Evolutionary conservation across 371 early-diverging fungal genomes (phyloP), one percentile per base, ranked within the genome.

Genomic region (Basidiobolus meristosporus): DNA sequence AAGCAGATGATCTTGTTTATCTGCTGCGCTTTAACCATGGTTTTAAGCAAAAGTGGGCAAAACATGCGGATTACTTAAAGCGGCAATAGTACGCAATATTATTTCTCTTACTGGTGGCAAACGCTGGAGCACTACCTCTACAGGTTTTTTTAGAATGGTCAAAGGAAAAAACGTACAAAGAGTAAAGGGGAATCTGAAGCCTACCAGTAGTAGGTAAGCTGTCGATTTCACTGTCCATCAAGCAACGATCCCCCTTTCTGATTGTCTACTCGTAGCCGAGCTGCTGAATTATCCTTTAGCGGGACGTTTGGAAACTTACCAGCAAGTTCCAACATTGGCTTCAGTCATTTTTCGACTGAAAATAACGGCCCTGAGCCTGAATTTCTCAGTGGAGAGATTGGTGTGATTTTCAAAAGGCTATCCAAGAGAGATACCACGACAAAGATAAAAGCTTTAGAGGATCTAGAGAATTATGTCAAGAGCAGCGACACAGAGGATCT

Each of bases 391-490:
- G 44, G 50, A 18, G 77, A 71, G 31, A 50, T 77, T 0, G 51
- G 59, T 6, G 68, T 73, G 37, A 65, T 75, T 37, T 40, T 75
- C 26, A 73, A 71, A 48, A 72, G 66, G 29, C 51, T 73, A 39
- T 55, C 63, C 14, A 78, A 78, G 41, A 67, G 74, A 40, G 72
- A 75, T 46, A 48, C 72, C 12, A 59, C 65, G 15, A 76, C 76
- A n/a, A 76, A 76, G 39, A 44, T 74, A 21, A 67, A 70, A 35
- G 75, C 79, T n/a, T 56, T 78, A 26, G 73, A 76, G 26, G 79
- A 78, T 39, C 43, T 75, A 9, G 60, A 67, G 29, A 44, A 44
- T 10, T 69, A 69, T 53, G 43, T 74, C 14, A 57, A 59, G 38
- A 47, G 41, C 3, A 55, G 65, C 38, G 52, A 56, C 3, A 41